These are phyloP conservation scores for Colletotrichum sp. DNA, from an alignment of 2,329 filamentous ascomycete genomes.

Conservation along the genomic window DNA sequence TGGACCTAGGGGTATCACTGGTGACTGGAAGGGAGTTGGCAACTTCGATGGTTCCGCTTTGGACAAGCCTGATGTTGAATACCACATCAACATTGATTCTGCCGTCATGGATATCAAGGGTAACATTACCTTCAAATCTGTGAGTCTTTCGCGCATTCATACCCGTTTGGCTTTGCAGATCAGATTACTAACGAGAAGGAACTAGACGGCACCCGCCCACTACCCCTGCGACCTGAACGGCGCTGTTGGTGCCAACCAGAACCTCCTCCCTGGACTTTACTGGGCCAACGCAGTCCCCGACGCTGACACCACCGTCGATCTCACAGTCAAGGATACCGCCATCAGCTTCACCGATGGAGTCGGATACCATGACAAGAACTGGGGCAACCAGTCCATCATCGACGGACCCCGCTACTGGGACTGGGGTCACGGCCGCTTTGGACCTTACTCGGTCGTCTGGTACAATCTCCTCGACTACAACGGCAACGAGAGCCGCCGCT, in stretches of 20 bases:
- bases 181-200: rapidly evolving
- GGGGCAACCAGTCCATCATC: conserved; percentile 35
- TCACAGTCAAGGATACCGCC: neutral
- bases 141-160: neutral
- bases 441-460: conserved; percentile 49
- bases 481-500: conserved; percentile 25
- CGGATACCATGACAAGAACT: conserved; percentile 55
- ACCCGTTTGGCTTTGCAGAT: rapidly evolving
- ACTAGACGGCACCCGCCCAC: neutral
- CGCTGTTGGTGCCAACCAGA: neutral
- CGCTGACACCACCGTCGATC: neutral
- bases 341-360: conserved; percentile 26
- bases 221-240: neutral
- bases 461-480: conserved; percentile 36
- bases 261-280: neutral
- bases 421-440: conserved; percentile 49
- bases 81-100: neutral
- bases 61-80: neutral
- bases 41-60: neutral
- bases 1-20: neutral
- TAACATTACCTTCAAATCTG: neutral
- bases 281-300: neutral
- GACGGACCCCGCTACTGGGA: conserved; percentile 34
- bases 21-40: neutral
- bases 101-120: neutral